phyloP scores from a whole-genome alignment of 345 rosid genomes.

The Sonneratia alba region DNA sequence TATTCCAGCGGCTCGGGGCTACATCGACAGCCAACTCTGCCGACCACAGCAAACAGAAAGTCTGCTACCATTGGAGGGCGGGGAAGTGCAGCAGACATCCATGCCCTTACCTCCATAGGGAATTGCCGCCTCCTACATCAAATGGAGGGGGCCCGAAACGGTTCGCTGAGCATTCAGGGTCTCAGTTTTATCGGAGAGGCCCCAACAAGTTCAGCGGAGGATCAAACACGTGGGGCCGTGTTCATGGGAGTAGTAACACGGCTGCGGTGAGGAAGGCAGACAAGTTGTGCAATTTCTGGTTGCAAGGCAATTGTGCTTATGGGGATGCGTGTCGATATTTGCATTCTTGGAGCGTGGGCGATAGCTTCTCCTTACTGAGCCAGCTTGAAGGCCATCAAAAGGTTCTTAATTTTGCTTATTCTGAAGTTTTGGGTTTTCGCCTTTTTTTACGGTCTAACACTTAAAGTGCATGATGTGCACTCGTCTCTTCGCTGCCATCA shows the following conservation, averaged over 20 bases:
- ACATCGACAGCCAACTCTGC: conserved; percentile 13
- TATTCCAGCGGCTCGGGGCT: conserved; percentile 63
- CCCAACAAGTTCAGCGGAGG: conserved; percentile 35
- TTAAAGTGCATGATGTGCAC: not conserved
- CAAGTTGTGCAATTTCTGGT: conserved; percentile 77
- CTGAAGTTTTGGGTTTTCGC: not conserved
- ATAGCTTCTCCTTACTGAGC: conserved; percentile 54
- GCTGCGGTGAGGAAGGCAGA: conserved; percentile 44
- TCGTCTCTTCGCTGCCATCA: not conserved
- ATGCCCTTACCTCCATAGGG: conserved; percentile 67
- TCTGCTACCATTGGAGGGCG: conserved; percentile 80
- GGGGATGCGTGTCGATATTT: conserved; percentile 74
- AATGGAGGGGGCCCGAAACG: conserved; percentile 46
- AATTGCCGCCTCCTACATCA: conserved; percentile 41
- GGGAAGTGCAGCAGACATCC: conserved; percentile 68
- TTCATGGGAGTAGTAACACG: conserved; percentile 18
- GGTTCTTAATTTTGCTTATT: conserved; percentile 23
- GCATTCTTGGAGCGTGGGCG: conserved; percentile 92
- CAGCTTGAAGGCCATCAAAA: conserved; percentile 86
- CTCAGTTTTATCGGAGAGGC: conserved; percentile 45
- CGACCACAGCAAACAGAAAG: conserved; percentile 38
- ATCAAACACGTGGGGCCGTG: conserved; percentile 48
- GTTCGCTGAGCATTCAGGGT: conserved; percentile 47
- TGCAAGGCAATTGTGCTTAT: conserved; percentile 65
- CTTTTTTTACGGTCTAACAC: not conserved